Conservation (phyloP, 148 eudicot species). For the Hydrangea macrophylla region DNA sequence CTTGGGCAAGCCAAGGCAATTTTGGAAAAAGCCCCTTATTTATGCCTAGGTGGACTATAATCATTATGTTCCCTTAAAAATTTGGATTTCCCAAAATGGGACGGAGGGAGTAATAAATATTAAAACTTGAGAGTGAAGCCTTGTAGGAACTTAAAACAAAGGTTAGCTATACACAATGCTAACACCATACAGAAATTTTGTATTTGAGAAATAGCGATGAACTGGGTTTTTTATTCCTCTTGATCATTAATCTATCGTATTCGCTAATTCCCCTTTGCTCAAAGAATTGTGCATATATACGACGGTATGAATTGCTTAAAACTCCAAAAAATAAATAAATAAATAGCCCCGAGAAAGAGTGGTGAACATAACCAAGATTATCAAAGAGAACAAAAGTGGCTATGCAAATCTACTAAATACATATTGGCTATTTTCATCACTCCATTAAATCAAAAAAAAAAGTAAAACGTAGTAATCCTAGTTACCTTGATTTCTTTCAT, state of each 20-base stretch:
- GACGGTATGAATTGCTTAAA: not conserved
- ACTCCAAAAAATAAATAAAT: too few relatives aligned
- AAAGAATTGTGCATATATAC: not conserved
- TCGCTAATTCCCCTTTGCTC: not conserved
- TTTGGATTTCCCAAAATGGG: too few relatives aligned
- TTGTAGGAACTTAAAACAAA: not conserved
- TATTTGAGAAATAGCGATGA: not conserved
- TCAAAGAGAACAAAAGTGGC: not conserved
- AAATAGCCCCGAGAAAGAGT: not conserved
- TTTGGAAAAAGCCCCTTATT: too few relatives aligned
- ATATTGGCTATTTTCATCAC: not conserved
- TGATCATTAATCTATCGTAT: not conserved
- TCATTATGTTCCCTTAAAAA: too few relatives aligned
- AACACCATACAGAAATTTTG: not conserved
- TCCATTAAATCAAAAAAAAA: not conserved
- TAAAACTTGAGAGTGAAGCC: too few relatives aligned
- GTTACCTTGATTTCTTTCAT: slow-evolving; percentile 85
- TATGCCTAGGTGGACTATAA: too few relatives aligned
- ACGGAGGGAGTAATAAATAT: too few relatives aligned
- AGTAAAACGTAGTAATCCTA: not conserved
- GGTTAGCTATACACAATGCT: not conserved
- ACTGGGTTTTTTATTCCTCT: not conserved
- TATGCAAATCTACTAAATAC: slow-evolving; percentile 1
- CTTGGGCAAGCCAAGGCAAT: too few relatives aligned
- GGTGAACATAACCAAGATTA: not conserved